phyloP scores from a whole-genome alignment of 2,329 filamentous ascomycete genomes.

The Endothia cerciana region DNA sequence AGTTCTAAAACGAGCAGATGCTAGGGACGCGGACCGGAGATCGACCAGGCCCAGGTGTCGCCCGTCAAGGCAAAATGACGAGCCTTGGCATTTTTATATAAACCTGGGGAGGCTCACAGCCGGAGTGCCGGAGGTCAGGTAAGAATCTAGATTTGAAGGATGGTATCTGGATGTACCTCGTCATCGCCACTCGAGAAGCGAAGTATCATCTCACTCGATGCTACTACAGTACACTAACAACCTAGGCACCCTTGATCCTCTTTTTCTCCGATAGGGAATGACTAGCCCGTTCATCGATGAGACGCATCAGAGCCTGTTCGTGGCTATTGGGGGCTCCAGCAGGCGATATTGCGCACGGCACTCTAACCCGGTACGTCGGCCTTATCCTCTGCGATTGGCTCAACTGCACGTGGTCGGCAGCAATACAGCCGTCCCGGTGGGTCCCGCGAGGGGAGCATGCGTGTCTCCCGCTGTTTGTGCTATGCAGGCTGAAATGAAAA shows the following conservation, averaged over 20 bases:
- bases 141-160: slow-evolving; percentile 9
- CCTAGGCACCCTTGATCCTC: not conserved
- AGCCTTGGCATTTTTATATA: slow-evolving; percentile 1
- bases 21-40: not conserved
- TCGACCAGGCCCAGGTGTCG: not conserved
- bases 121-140: not conserved
- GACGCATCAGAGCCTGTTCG: not conserved
- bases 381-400: not conserved
- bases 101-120: not conserved
- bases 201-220: not conserved
- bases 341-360: slow-evolving; percentile 1
- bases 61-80: not conserved
- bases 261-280: not conserved
- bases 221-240: not conserved
- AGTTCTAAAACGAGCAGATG: not conserved
- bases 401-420: slow-evolving; percentile 2
- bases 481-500: slow-evolving; percentile 3
- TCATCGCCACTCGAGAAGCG: not conserved
- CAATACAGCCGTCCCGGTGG: not conserved
- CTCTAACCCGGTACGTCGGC: not conserved
- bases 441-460: not conserved
- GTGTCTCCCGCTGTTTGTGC: not conserved
- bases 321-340: not conserved
- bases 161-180: not conserved
- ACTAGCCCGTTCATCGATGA: not conserved